Percentiles rank a stretch among this genome's conserved stretches.
Evolutionary conservation across 495 filamentous ascomycete genomes (phyloP).

Genomic region (Endocarpon pusillum): DNA sequence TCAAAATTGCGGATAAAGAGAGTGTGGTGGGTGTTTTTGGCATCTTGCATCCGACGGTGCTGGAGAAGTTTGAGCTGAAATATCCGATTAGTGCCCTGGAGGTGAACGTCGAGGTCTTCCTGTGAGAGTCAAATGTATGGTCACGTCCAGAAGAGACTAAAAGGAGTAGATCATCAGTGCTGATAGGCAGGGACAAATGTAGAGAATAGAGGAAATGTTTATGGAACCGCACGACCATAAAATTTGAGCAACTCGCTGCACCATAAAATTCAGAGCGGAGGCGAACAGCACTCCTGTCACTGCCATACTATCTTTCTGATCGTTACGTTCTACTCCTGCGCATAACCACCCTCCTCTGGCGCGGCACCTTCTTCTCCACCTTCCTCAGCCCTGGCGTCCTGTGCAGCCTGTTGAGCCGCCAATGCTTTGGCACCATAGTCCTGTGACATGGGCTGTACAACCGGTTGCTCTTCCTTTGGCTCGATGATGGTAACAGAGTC

Average conservation of each 20-base stretch:
- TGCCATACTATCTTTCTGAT: too few relatives aligned
- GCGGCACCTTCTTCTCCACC: constrained; percentile 16
- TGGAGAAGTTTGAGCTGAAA: constrained; percentile 87
- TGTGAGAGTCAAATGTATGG: too few relatives aligned
- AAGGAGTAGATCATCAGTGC: too few relatives aligned
- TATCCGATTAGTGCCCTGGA: constrained; percentile 92
- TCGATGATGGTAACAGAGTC: constrained; percentile 98
- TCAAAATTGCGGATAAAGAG: constrained; percentile 52
- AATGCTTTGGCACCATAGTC: constrained; percentile 97
- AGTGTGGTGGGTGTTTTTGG: constrained; percentile 72
- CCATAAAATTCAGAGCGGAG: too few relatives aligned
- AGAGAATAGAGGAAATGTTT: too few relatives aligned
- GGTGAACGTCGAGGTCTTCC: constrained; percentile 87
- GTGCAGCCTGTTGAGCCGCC: constrained; percentile 63
- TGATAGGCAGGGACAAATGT: too few relatives aligned
- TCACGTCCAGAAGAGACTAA: too few relatives aligned
- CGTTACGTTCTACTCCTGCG: too few relatives aligned
- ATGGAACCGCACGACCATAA: too few relatives aligned
- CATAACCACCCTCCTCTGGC: too few relatives aligned
- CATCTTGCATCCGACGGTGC: constrained; percentile 78
- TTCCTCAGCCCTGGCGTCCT: constrained; percentile 30
- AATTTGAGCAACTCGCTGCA: too few relatives aligned
- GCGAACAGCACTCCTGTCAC: too few relatives aligned
- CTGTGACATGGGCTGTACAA: constrained; percentile 85
- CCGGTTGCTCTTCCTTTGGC: constrained; percentile 94